phyloP scores from a whole-genome alignment of 768 basidiomycete species.

The Gelatoporia subvermispora region DNA sequence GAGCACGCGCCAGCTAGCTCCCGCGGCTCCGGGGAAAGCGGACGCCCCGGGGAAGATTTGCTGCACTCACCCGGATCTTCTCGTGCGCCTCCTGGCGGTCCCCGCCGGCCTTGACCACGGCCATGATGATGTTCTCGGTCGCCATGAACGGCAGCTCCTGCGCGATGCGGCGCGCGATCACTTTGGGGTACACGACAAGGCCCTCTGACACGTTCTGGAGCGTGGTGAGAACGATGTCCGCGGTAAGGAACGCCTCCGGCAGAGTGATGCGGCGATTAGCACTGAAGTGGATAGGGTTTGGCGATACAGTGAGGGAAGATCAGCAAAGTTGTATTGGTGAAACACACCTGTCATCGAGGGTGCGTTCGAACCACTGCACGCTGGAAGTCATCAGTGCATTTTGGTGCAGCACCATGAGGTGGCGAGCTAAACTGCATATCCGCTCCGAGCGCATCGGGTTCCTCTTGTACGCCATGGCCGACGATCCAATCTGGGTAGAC shows the following conservation, averaged over 20 bases:
- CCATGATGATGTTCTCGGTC: slow-evolving; percentile 99
- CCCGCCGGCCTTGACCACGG: slow-evolving; percentile 89
- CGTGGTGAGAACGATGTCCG: slow-evolving; percentile 93
- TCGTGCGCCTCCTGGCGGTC: slow-evolving; percentile 97
- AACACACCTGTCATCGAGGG: slow-evolving; percentile 85
- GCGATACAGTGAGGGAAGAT: not conserved
- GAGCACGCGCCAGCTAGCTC: not conserved
- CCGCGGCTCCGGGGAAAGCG: not conserved
- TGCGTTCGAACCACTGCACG: slow-evolving; percentile 98
- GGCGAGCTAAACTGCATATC: slow-evolving; percentile 92
- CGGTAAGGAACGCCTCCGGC: slow-evolving; percentile 95
- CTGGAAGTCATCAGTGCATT: slow-evolving; percentile 93
- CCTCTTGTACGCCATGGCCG: slow-evolving; percentile 98
- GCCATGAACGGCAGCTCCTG: slow-evolving; percentile 99
- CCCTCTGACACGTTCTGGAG: slow-evolving; percentile 97
- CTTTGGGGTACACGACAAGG: slow-evolving; percentile 97
- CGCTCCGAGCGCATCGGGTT: slow-evolving; percentile 99
- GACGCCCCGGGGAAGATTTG: slow-evolving; percentile 32
- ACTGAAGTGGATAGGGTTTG: slow-evolving; percentile 33
- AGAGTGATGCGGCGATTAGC: slow-evolving; percentile 96
- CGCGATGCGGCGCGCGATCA: slow-evolving; percentile 85
- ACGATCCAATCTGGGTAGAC: slow-evolving; percentile 95
- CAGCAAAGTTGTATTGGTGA: not conserved
- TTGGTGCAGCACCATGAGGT: slow-evolving; percentile 93
- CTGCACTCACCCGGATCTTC: slow-evolving; percentile 68